Evolutionary conservation across 768 basidiomycete species (phyloP).

Genomic region (Kwoniella mangroviensis): DNA sequence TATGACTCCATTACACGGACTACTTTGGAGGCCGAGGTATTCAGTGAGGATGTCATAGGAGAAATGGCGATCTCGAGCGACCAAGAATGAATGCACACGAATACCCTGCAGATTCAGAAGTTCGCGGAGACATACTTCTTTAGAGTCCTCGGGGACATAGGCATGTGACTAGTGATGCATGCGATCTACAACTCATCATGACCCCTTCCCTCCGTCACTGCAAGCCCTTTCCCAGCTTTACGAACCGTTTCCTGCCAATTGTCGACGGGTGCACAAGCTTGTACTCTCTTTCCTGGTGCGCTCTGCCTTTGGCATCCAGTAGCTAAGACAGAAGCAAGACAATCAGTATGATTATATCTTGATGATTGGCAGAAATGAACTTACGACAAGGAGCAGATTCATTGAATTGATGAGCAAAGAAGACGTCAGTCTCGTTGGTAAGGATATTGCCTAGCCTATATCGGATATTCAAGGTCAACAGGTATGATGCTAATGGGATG

Average conservation of each 20-base stretch:
- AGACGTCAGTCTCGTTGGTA: slow-evolving; percentile 40
- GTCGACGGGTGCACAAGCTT: slow-evolving; percentile 28
- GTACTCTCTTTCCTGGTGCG: slow-evolving; percentile 28
- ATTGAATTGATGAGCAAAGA: slow-evolving; percentile 41
- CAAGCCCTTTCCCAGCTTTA: slow-evolving; percentile 32
- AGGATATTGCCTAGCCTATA: slow-evolving; percentile 35
- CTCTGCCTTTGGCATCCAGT: slow-evolving; percentile 27
- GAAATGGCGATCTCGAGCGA: too few species aligned
- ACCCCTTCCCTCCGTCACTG: slow-evolving; percentile 9
- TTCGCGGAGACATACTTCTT: too few species aligned
- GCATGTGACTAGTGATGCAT: neutral
- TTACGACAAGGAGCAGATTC: slow-evolving; percentile 38
- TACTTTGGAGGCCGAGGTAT: too few species aligned
- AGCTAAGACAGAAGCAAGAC: slow-evolving; percentile 9
- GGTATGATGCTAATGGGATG: neutral
- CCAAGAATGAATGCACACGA: too few species aligned
- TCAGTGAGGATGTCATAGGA: too few species aligned
- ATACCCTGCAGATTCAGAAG: too few species aligned
- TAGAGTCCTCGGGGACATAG: too few species aligned
- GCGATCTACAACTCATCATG: slow-evolving; percentile 30
- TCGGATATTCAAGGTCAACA: neutral
- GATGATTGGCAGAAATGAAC: neutral
- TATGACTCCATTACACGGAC: too few species aligned
- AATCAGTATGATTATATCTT: neutral
- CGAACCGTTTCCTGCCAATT: slow-evolving; percentile 30